Percentiles rank a stretch among this genome's conserved stretches.
phyloP scores from a whole-genome alignment of 768 basidiomycete genomes.

The Phylloporus scabripes region DNA sequence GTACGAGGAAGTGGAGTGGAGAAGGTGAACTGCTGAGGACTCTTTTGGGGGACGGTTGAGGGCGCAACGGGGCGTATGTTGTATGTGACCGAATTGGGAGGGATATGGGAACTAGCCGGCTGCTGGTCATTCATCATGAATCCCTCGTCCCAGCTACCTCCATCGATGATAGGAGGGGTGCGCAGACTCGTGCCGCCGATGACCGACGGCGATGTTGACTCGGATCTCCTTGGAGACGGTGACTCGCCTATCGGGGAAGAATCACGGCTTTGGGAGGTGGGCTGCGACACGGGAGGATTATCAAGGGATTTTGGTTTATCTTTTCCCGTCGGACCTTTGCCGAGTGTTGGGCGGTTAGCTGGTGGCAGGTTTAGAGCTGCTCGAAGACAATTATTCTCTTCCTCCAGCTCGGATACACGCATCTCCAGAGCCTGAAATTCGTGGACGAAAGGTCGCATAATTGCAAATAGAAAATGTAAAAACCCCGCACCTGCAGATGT shows the following conservation, averaged over 20 bases:
- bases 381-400: slow-evolving; percentile 73
- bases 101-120: slow-evolving; percentile 28
- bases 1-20: slow-evolving; percentile 38
- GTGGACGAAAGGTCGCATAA: slow-evolving; percentile 30
- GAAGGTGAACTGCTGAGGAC: slow-evolving; percentile 41
- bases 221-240: slow-evolving; percentile 38
- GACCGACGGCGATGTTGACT: slow-evolving; percentile 31
- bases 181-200: slow-evolving; percentile 26
- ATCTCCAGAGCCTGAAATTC: slow-evolving; percentile 66
- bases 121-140: slow-evolving; percentile 48
- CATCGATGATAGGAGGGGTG: slow-evolving; percentile 46
- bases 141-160: slow-evolving; percentile 50
- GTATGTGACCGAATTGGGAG: slow-evolving; percentile 40
- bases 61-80: slow-evolving; percentile 40
- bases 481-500: slow-evolving; percentile 63
- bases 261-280: slow-evolving; percentile 50
- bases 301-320: slow-evolving; percentile 65
- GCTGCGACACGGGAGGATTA: slow-evolving; percentile 26
- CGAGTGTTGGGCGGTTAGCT: slow-evolving; percentile 64
- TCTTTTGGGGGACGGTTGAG: slow-evolving; percentile 42
- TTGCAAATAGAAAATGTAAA: slow-evolving; percentile 36
- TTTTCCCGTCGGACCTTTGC: slow-evolving; percentile 84
- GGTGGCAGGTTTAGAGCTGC: slow-evolving; percentile 69
- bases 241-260: slow-evolving; percentile 61
- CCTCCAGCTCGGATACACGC: slow-evolving; percentile 77